These are phyloP conservation scores for Fusarium lyarnte DNA, from an alignment of 2,329 filamentous ascomycete species.

Conservation along the genomic window DNA sequence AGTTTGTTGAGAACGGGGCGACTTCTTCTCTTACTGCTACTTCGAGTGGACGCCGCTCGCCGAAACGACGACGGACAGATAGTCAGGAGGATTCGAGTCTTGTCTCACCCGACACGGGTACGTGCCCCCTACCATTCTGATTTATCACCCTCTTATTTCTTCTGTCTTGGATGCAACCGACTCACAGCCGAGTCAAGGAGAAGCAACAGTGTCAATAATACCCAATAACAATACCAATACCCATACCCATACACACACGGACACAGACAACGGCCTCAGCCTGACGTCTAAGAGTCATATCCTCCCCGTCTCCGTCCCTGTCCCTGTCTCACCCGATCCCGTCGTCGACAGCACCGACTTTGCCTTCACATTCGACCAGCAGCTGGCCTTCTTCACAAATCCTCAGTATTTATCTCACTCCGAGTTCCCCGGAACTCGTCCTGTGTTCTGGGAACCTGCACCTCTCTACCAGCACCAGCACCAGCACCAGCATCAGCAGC, in stretches of 20 bases:
- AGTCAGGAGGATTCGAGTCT: conserved; percentile 44
- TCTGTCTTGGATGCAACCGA: conserved; percentile 34
- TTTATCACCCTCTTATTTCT: background rate
- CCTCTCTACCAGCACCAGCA: conserved; percentile 7
- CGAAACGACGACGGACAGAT: conserved; percentile 51
- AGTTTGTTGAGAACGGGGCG: background rate
- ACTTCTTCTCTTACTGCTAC: conserved; percentile 12
- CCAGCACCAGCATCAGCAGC: background rate
- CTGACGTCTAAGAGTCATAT: conserved; percentile 40
- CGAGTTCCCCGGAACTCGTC: conserved; percentile 24
- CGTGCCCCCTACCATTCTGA: conserved; percentile 34
- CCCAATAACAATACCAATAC: conserved; percentile 30
- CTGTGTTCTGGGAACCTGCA: conserved; percentile 39
- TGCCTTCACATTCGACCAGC: conserved; percentile 48
- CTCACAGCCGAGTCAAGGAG: conserved; percentile 36
- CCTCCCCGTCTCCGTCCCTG: conserved; percentile 35
- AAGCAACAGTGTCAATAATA: conserved; percentile 44
- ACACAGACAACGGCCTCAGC: conserved; percentile 8
- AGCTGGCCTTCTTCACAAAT: conserved; percentile 45
- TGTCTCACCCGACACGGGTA: conserved; percentile 50
- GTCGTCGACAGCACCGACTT: conserved; percentile 47
- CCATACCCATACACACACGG: background rate
- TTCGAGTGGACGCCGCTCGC: conserved; percentile 45
- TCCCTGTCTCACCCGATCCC: conserved; percentile 44
- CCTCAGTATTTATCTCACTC: conserved; percentile 46